Base-by-base conservation (phyloP, 2,329 filamentous ascomycete genomes). In the Stachybotrys chlorohalonatus region DNA sequence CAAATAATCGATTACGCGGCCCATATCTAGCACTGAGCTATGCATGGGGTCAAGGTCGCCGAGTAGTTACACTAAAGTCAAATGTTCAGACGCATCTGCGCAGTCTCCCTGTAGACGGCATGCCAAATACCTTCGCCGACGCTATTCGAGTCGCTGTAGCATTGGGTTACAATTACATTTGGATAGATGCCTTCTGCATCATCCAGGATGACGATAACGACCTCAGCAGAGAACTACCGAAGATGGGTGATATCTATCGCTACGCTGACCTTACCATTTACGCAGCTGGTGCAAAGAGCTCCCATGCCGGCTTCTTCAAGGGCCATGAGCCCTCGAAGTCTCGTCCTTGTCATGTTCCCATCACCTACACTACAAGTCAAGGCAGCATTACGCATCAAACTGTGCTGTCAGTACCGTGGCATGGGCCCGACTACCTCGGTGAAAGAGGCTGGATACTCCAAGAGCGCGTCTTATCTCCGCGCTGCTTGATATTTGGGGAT, bases 171-270 rank as follows among this genome's bases (percentile, higher is more conserved):
- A 57, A 51, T 6, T 55, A 57, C 17, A 42, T 52, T 13, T 52
- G 50, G 50, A 52, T 52, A 13, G 50, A 52, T 9, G 32, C 32
- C 15, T 52, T 52, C 32, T 52, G 50, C 32, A 52, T 52, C n/a
- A 45, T 31, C 66, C 62, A 54, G 70, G 31, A 54, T 32, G 32
- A 54, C 52, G 13, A 36, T 0, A 30, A 54, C 2, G 58, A 61
- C n/a, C 45, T 53, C 4, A 32, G 5, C 13, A 32, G 39, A 4
- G 58, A 61, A 17, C 39, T 60, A 6, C 50, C 51, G 1, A 57
- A 55, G 8, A 60, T 61, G 59, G 58, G 57, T 6, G 52, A 60
- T 15, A 60, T 60, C 17, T 61, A 61, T 39, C 47, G 42, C 17
- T 55, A 58, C 30, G 58, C 58, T 4, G 53, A 55, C 8, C 53